Evolutionary conservation across 139 green algal species (phyloP), one percentile per base, ranked within the genome.

Genomic region (Prasinococcaceae sp.): DNA sequence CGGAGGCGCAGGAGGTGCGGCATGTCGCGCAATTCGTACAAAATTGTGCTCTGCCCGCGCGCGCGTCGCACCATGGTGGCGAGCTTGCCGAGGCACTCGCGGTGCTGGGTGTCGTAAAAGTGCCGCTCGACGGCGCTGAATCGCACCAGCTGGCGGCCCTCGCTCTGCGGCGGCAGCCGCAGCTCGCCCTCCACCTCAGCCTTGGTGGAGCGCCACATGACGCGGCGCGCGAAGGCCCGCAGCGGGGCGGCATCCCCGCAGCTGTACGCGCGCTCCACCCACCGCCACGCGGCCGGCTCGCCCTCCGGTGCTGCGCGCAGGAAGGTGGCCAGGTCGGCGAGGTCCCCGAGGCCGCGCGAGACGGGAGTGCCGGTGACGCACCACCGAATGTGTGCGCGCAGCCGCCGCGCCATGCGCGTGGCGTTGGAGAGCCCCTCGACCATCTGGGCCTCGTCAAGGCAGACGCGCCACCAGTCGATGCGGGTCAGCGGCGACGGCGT

Each of bases 391-490:
- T 48, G 44, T 1, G 65, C 53, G 0, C 46, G 10, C 42, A 88
- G 57, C 49, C 72, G 65, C 17, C 64, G 47, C 6, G 84, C 84
- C 82, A 94, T 88, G 46, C 79, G 60, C 4, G 83, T 67, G 0
- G 83, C 85, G 42, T 80, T 76, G 27, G 79, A 81, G 41, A 39
- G 49, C 57, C 63, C 70, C 60, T 87, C 79, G 49, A 96, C 83
- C 74, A 90, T 80, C 62, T 96, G 84, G 0, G 85, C 85, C 60
- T 94, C 88, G 51, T 96, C 88, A 44, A 95, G 62, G 37, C 82
- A 81, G 23, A 96, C 75, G 0, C 88, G 73, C 81, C 83, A 94
- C 77, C 83, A 96, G 2, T 30, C 38, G 44, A 95, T 57, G 19
- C 82, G 63, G 6, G 82, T 95, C 19, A 96, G 72, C 0, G 86